Evolutionary conservation across 352 stramenopile genomes (phyloP), one percentile per base, ranked within the genome.

Genomic region (Peronospora farinosa): DNA sequence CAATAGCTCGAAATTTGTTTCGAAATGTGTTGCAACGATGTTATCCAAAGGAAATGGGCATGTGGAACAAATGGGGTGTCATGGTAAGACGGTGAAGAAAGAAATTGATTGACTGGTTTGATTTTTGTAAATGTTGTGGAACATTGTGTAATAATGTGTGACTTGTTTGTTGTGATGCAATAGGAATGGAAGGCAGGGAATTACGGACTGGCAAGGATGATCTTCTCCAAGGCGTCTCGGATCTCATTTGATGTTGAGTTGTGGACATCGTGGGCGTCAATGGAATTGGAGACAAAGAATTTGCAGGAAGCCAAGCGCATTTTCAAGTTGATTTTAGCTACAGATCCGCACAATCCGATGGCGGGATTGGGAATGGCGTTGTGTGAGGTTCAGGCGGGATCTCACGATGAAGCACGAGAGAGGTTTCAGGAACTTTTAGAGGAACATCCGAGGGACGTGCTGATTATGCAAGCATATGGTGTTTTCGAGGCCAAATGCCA

Each of bases 51-150:
- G 80, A 94, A 66, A 92, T 94, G 80, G 74, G 69, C 57, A 94
- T 94, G 83, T 94, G 83, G 83, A 94, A 94, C 69, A 94, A 94
- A 55, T 94, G 83, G 83, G 83, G 69, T 39, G 80, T 84, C 37
- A 94, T 94, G 83, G 60, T 73, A 59, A 13, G 55, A 42, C 4
- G 10, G 23, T 27, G 5, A 2, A 27, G 3, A 21, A 3, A 21
- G 19, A 1, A 21, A 27, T 27, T 5, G 23, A 27, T 27, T 27
- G 23, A 7, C 3, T 27, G 23, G 23, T 5, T 27, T 5, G 6
- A 5, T 27, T 27, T 27, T 27, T 27, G 23, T 27, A 2, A 5
- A 6, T 0, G 2, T 27, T 27, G 23, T 27, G 23, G 2, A 27
- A 5, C 3, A 27, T 27, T 27, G 23, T 6, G 23, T 27, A 27